These are phyloP conservation scores for Symbiodinium pilosum DNA, from an alignment of 73 alveolate genomes.

Conservation along the genomic window DNA sequence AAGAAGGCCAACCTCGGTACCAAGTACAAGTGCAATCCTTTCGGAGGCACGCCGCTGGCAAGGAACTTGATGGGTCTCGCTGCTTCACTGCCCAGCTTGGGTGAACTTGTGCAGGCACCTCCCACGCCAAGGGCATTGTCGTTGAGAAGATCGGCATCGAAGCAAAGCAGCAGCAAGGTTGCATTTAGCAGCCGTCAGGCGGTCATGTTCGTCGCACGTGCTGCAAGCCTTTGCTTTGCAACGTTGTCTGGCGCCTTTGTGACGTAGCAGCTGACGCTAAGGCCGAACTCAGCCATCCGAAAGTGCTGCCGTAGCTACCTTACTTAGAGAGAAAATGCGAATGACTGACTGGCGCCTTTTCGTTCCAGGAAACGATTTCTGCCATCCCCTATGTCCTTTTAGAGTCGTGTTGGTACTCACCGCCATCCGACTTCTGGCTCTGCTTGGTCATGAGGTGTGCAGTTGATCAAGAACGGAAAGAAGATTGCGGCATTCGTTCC, in stretches of 20 bases:
- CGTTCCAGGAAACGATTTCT: no score
- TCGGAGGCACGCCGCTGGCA: conserved; percentile 97
- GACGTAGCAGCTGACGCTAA: not conserved
- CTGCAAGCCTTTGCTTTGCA: no score
- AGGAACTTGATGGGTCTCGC: no score
- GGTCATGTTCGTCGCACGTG: not conserved
- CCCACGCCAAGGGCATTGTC: conserved; percentile 99
- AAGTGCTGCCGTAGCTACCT: conserved; percentile 96
- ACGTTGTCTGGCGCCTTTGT: no score
- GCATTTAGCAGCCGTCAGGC: not conserved
- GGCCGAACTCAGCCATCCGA: conserved; percentile 99
- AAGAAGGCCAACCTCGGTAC: conserved; percentile 98
- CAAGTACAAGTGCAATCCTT: conserved; percentile 98
- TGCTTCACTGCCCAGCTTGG: not conserved
- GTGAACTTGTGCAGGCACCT: conserved; percentile 93
- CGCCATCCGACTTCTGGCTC: not conserved
- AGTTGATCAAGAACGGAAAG: conserved; percentile 98
- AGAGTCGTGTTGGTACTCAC: not conserved
- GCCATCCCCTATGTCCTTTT: no score
- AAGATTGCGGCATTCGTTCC: conserved; percentile 98
- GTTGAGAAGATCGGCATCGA: conserved; percentile 99
- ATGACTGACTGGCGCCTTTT: not conserved
- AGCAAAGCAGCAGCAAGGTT: conserved; percentile 97
- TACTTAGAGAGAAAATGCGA: no score
- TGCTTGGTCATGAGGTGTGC: conserved; percentile 97